Conservation (phyloP, 306 rosid species). For the Malus sylvestris region DNA sequence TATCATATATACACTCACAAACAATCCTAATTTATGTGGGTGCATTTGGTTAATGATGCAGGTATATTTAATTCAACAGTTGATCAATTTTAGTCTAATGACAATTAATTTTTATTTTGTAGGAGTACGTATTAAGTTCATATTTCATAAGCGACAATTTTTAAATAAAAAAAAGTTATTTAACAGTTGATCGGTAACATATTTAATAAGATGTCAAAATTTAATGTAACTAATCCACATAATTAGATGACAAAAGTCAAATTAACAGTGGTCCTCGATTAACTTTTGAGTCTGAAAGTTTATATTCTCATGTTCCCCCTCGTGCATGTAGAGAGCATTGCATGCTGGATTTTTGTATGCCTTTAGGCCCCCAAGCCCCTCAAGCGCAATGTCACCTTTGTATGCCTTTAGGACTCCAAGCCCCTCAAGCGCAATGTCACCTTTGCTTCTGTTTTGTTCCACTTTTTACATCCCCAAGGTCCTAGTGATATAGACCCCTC, state of each 20-base stretch:
- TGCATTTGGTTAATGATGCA: neutral
- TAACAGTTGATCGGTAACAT: neutral
- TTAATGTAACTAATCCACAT: too few relatives aligned
- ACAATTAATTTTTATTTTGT: neutral
- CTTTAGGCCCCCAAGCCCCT: constrained; percentile 36
- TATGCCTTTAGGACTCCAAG: constrained; percentile 34
- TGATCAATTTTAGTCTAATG: neutral
- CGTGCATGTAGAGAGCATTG: neutral
- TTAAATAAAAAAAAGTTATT: neutral
- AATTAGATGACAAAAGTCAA: too few relatives aligned
- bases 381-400: constrained; percentile 2
- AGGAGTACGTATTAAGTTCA: neutral
- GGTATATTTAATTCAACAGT: neutral
- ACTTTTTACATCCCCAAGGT: constrained; percentile 36
- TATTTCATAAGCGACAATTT: neutral
- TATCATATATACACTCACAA: neutral
- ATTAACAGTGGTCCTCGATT: neutral
- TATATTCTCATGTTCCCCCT: neutral
- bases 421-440: constrained; percentile 7
- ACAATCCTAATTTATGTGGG: neutral
- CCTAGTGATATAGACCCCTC: constrained; percentile 18
- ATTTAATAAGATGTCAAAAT: neutral
- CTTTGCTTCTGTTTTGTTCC: constrained; percentile 33
- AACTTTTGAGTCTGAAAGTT: neutral
- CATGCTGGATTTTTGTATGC: constrained; percentile 8